A percentile compares a stretch with the other conserved stretches of the same genome.
These are phyloP conservation scores for Paecilomyces sp. DNA, from an alignment of 2,329 filamentous ascomycete genomes.

Conservation along the genomic window DNA sequence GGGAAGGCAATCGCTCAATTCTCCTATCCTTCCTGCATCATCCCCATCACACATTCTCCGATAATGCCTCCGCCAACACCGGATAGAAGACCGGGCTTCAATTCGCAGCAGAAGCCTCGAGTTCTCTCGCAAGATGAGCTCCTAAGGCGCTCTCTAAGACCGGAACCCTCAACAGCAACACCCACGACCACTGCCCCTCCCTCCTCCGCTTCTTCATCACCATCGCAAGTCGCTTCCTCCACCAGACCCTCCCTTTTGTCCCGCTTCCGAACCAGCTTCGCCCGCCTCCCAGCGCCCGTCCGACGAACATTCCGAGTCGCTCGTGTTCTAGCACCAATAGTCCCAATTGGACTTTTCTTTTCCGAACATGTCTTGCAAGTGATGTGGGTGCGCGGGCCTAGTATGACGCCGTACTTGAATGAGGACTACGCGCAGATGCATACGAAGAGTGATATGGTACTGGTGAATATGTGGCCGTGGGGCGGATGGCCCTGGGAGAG, in stretches of 20 bases:
- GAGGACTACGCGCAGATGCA: slow-evolving; percentile 48
- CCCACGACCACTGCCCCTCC: slow-evolving; percentile 2
- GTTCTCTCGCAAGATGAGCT: neutral
- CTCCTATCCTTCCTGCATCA: neutral
- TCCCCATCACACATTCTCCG: neutral
- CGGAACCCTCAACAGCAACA: slow-evolving; percentile 2
- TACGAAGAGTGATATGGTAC: slow-evolving; percentile 32
- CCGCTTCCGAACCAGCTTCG: slow-evolving; percentile 19
- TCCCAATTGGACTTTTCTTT: slow-evolving; percentile 33
- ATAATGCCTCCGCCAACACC: neutral
- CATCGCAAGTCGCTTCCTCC: neutral
- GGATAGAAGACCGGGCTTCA: neutral
- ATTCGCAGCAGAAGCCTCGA: neutral
- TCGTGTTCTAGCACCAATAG: slow-evolving; percentile 22
- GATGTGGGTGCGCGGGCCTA: slow-evolving; percentile 42
- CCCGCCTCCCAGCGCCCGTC: slow-evolving; percentile 18
- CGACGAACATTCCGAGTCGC: slow-evolving; percentile 18
- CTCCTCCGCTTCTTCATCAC: neutral
- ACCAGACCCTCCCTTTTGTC: slow-evolving; percentile 14
- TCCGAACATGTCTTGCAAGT: slow-evolving; percentile 33
- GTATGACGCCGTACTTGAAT: slow-evolving; percentile 75
- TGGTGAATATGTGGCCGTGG: slow-evolving; percentile 34
- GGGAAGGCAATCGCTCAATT: neutral
- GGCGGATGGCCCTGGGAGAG: slow-evolving; percentile 41
- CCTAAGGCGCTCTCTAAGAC: neutral